Evolutionary conservation across 2,329 filamentous ascomycete species (phyloP).

Genomic region (Tolypocladium album): DNA sequence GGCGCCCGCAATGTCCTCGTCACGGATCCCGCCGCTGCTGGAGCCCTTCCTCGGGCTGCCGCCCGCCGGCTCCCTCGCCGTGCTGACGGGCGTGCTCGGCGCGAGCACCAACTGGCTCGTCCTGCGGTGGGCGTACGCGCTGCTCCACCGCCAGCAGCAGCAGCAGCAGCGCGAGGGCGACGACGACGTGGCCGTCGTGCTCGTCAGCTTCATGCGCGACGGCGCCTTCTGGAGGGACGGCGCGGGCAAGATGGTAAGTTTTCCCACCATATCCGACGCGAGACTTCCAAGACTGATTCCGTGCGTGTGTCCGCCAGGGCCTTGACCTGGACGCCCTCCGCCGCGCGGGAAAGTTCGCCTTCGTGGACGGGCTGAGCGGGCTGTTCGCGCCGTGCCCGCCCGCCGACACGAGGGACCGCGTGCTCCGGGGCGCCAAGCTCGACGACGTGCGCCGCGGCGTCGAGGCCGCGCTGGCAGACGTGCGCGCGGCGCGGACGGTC

Average conservation of each 20-base stretch:
- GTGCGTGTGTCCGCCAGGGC: conserved; percentile 41
- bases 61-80: conserved; percentile 45
- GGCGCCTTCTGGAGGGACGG: conserved; percentile 69
- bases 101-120: conserved; percentile 57
- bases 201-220: conserved; percentile 77
- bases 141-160: conserved; percentile 17
- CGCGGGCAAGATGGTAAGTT: conserved; percentile 49
- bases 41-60: conserved; percentile 53
- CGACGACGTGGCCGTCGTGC: conserved; percentile 45
- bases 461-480: conserved; percentile 24
- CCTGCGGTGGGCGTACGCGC: conserved; percentile 42
- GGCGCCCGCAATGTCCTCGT: conserved; percentile 13
- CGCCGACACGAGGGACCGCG: conserved; percentile 5
- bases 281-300: too few species aligned
- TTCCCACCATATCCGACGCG: too few species aligned
- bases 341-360: conserved; percentile 51
- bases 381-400: conserved; percentile 29
- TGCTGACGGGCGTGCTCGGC: conserved; percentile 58
- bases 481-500: conserved; percentile 29
- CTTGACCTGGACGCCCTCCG: conserved; percentile 56
- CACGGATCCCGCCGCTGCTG: conserved; percentile 47
- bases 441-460: conserved; percentile 28
- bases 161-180: conserved; percentile 2
- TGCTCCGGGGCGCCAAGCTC: conserved; percentile 20
- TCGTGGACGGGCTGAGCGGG: conserved; percentile 63